Percentiles rank a stretch among this genome's conserved stretches.
These are phyloP conservation scores for Micractinium sp. DNA, from an alignment of 139 green algal genomes.

Conservation along the genomic window DNA sequence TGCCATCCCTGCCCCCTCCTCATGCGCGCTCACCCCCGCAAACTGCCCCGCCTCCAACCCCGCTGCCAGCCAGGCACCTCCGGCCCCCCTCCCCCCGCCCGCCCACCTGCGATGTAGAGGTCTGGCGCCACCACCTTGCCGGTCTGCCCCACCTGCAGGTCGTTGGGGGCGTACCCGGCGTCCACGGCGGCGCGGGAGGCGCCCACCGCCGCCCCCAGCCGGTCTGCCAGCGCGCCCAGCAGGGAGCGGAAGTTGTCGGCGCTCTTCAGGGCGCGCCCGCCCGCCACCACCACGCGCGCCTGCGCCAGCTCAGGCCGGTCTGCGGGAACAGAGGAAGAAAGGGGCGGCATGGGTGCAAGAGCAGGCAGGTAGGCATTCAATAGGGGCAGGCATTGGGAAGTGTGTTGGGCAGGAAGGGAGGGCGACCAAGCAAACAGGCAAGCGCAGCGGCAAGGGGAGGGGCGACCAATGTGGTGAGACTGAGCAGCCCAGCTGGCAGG, in stretches of 20 bases:
- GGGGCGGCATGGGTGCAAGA: background rate
- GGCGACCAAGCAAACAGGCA: background rate
- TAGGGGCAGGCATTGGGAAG: background rate
- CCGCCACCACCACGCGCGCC: conserved; percentile 75
- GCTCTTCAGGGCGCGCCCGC: conserved; percentile 89
- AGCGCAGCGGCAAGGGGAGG: background rate
- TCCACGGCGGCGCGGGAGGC: conserved; percentile 92
- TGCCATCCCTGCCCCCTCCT: no score
- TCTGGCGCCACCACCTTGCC: conserved; percentile 95
- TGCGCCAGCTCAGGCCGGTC: conserved; percentile 82
- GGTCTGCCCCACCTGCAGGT: conserved; percentile 96
- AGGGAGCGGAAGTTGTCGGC: conserved; percentile 82
- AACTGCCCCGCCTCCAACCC: background rate
- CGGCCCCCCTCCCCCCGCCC: background rate
- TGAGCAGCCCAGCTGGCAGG: background rate
- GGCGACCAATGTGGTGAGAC: background rate
- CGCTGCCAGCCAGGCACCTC: background rate
- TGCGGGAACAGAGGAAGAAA: background rate
- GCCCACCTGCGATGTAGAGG: conserved; percentile 83
- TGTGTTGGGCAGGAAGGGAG: background rate
- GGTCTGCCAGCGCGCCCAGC: conserved; percentile 86
- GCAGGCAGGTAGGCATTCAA: background rate
- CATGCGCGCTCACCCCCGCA: background rate
- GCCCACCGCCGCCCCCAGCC: conserved; percentile 86
- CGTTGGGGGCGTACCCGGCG: conserved; percentile 87